Conservation (phyloP, 2,329 filamentous ascomycete species). For the Pyricularia sp. region DNA sequence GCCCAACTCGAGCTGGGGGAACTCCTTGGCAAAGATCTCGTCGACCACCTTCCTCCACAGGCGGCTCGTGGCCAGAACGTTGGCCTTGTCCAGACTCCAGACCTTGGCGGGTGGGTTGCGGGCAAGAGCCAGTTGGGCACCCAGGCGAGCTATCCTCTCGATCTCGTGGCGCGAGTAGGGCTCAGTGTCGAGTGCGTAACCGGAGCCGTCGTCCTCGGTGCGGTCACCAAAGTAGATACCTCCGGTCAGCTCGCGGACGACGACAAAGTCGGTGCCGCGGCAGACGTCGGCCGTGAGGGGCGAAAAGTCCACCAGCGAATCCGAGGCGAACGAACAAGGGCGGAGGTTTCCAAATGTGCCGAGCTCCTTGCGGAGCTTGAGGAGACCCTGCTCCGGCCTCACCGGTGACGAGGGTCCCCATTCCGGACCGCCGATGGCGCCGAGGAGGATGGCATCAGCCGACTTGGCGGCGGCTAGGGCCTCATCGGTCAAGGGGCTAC, state of each 20-base stretch:
- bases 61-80: conserved; percentile 68
- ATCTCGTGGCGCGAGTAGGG: conserved; percentile 76
- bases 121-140: conserved; percentile 66
- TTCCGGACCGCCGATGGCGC: conserved; percentile 90
- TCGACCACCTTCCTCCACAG: conserved; percentile 81
- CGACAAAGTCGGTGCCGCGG: conserved; percentile 79
- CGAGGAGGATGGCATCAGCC: conserved; percentile 81
- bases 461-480: conserved; percentile 67
- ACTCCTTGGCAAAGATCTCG: conserved; percentile 78
- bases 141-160: conserved; percentile 74
- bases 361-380: conserved; percentile 86
- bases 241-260: conserved; percentile 82
- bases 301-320: conserved; percentile 68
- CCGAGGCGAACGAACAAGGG: conserved; percentile 89
- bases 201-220: conserved; percentile 64
- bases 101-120: conserved; percentile 66
- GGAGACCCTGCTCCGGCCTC: conserved; percentile 84
- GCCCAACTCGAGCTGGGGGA: conserved; percentile 68
- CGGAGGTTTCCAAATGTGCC: conserved; percentile 88
- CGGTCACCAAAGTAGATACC: conserved; percentile 94
- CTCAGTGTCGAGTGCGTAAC: conserved; percentile 69
- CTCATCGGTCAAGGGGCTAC: conserved; percentile 62
- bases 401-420: conserved; percentile 75
- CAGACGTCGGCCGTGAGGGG: conserved; percentile 79
- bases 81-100: conserved; percentile 88